Evolutionary conservation across 441 rosid species (phyloP), one percentile per base, ranked within the genome.

Genomic region (Eutrema salsugineum): DNA sequence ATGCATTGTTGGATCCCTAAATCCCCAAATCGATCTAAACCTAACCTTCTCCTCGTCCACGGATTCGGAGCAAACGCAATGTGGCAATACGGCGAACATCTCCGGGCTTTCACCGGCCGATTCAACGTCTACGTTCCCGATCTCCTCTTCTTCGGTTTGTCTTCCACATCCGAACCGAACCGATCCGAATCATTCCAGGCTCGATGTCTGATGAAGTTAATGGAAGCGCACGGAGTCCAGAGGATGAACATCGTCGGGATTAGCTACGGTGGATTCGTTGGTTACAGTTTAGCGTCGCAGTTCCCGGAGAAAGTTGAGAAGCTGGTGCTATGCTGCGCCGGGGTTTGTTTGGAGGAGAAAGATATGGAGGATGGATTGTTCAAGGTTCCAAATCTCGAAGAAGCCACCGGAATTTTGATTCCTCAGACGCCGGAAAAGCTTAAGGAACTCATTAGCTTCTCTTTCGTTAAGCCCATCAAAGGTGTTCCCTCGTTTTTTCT

Each of bases 41-140:
- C 92, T 1, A 83, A 87, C 53, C 89, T 90, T 15, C 72, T 90
- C 5, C 91, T 90, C 30, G 63, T 90, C 63, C 94, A 90, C 24
- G 94, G 94, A 0, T 83, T 90, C 28, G 92, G 97, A 0, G 89
- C 92, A 12, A 90, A 88, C 54, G 92, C 97, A 0, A 83, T 87
- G 89, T 88, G 97, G 97, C 94, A 90, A 71, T 90, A 86, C 73
- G 83, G 81, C 1, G 83, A 85, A 12, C 84, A 83, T 56, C 83
- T 88, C 55, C 82, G 79, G 16, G 77, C 83, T 27, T 83, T 90
- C 81, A 81, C 83, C 0, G 35, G 81, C 4, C 47, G 71, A 1
- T 90, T 79, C 81, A 90, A 90, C 66, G 86, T 90, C 15, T 90
- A 87, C 70, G 92, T 90, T 0, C 97, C 92, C 0, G 97, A 90